These are phyloP conservation scores for Cucumis hystrix DNA, from an alignment of 306 rosid species.

Conservation along the genomic window DNA sequence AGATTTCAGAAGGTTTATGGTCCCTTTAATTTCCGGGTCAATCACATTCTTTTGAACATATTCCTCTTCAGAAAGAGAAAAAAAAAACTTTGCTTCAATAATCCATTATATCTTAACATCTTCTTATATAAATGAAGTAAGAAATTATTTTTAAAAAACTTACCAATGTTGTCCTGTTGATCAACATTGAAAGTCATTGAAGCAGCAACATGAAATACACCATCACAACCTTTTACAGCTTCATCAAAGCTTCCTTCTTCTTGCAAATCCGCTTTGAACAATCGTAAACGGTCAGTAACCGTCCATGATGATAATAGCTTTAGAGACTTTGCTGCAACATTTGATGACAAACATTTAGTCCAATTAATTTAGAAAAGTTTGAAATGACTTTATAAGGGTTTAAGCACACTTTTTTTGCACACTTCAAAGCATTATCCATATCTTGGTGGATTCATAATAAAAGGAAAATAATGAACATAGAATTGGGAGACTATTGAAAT, in stretches of 20 bases:
- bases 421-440: too few relatives aligned
- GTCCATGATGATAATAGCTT: constrained; percentile 45
- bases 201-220: constrained; percentile 72
- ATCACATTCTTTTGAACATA: constrained; percentile 38
- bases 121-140: not conserved
- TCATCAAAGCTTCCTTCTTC: constrained; percentile 68
- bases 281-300: constrained; percentile 32
- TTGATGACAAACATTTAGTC: not conserved
- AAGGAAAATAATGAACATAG: too few relatives aligned
- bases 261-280: constrained; percentile 47
- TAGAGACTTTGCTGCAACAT: constrained; percentile 37
- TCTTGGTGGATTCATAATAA: too few relatives aligned
- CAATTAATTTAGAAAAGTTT: not conserved
- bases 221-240: constrained; percentile 56
- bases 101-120: not conserved
- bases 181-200: constrained; percentile 43
- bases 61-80: constrained; percentile 20
- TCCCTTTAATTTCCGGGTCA: constrained; percentile 50
- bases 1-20: constrained; percentile 43
- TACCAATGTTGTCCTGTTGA: constrained; percentile 45
- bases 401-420: too few relatives aligned
- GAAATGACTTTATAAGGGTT: too few relatives aligned
- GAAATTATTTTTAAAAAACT: not conserved
- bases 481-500: too few relatives aligned
- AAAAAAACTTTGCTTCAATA: not conserved